These are phyloP conservation scores for Tolypocladium tropicale DNA, from an alignment of 2,329 filamentous ascomycete species.

Conservation along the genomic window DNA sequence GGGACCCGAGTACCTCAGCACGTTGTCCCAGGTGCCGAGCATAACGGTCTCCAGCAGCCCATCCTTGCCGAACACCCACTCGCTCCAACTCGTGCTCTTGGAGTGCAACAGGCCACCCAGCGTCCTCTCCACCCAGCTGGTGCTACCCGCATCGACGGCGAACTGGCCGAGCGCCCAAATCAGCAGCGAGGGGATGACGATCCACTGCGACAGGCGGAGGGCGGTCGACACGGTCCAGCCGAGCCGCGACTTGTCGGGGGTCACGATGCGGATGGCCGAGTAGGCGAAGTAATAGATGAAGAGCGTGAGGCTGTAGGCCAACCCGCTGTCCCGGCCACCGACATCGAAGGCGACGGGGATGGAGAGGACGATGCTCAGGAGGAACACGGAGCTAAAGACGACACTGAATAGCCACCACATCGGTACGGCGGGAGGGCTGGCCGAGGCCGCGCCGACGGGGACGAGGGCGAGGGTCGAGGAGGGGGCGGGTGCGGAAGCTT, in stretches of 20 bases:
- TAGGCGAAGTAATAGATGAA: slow-evolving; percentile 87
- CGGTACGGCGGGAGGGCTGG: slow-evolving; percentile 24
- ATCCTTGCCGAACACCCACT: slow-evolving; percentile 83
- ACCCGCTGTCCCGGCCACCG: slow-evolving; percentile 83
- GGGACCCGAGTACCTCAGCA: slow-evolving; percentile 82
- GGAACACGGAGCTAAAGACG: slow-evolving; percentile 72
- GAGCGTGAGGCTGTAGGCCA: slow-evolving; percentile 85
- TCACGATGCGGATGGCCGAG: slow-evolving; percentile 68
- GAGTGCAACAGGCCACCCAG: slow-evolving; percentile 56
- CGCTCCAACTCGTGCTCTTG: slow-evolving; percentile 55
- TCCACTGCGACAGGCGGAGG: slow-evolving; percentile 71
- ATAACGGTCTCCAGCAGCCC: slow-evolving; percentile 72
- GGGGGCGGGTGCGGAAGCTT: neutral
- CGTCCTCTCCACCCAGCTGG: slow-evolving; percentile 74
- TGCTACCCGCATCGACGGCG: slow-evolving; percentile 72
- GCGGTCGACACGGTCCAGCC: slow-evolving; percentile 60
- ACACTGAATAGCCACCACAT: slow-evolving; percentile 80
- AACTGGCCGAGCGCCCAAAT: slow-evolving; percentile 97
- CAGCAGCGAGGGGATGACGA: slow-evolving; percentile 74
- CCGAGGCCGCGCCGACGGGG: slow-evolving; percentile 14
- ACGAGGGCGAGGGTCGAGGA: neutral
- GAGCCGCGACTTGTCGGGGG: slow-evolving; percentile 67
- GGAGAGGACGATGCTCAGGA: slow-evolving; percentile 86
- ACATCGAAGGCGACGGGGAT: slow-evolving; percentile 98
- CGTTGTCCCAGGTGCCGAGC: slow-evolving; percentile 80